A percentile compares a stretch with the other conserved stretches of the same genome.
Evolutionary conservation across 2,329 filamentous ascomycete genomes (phyloP).

Genomic region (Pezizomycotina sp.): DNA sequence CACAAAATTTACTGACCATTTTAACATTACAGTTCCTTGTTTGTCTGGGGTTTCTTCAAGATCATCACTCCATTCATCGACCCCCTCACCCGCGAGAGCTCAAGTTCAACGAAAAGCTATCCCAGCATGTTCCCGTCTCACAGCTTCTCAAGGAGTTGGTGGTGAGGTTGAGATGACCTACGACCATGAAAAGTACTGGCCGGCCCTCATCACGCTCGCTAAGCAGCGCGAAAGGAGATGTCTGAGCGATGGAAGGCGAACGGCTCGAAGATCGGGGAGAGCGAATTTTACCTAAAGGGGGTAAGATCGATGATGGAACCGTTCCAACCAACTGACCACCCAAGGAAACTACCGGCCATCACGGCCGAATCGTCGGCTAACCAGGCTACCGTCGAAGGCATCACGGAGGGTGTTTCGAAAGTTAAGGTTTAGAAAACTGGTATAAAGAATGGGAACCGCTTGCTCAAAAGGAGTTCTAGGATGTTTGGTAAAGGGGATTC

Average conservation of each 20-base stretch:
- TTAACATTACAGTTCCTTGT: slow-evolving; percentile 52
- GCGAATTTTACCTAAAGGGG: slow-evolving; percentile 76
- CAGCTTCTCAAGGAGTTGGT: slow-evolving; percentile 69
- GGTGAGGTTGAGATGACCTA: slow-evolving; percentile 82
- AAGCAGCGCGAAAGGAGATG: slow-evolving; percentile 47
- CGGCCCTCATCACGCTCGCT: slow-evolving; percentile 57
- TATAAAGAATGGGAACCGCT: neutral
- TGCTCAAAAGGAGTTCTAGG: no score
- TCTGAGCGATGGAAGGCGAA: slow-evolving; percentile 58
- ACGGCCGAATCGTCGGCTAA: no score
- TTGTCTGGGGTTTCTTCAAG: slow-evolving; percentile 85
- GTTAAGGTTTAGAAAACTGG: slow-evolving; percentile 4
- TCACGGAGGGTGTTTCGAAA: slow-evolving; percentile 14
- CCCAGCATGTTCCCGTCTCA: slow-evolving; percentile 58
- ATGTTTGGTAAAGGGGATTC: no score
- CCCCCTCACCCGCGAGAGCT: slow-evolving; percentile 85
- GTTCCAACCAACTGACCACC: slow-evolving; percentile 3
- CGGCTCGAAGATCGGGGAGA: slow-evolving; percentile 70
- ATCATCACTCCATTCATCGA: slow-evolving; percentile 93
- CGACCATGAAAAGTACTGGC: slow-evolving; percentile 79
- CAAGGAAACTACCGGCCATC: no score
- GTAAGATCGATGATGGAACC: slow-evolving; percentile 32
- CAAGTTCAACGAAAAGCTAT: slow-evolving; percentile 90
- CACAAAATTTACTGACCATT: no score
- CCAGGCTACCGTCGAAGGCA: slow-evolving; percentile 9